A percentile compares a stretch with the other conserved stretches of the same genome.
These are phyloP conservation scores for Camelina laxa DNA, from an alignment of 345 rosid species.

Conservation along the genomic window DNA sequence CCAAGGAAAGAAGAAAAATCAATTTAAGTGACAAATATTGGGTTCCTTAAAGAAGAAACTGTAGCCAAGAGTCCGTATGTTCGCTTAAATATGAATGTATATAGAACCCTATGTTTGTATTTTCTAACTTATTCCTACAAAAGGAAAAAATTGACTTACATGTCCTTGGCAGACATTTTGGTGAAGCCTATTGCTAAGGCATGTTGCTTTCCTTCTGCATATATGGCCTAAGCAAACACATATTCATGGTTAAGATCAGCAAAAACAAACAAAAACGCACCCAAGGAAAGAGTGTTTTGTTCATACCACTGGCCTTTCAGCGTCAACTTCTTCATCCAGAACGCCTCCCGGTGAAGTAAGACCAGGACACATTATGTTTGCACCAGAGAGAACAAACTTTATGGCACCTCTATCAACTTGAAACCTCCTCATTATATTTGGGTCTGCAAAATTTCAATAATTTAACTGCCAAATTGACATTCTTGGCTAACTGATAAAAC, in stretches of 20 bases:
- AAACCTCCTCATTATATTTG: slow-evolving; percentile 88
- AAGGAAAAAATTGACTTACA: slow-evolving; percentile 58
- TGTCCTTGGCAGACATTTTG: slow-evolving; percentile 97
- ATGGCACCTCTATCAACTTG: slow-evolving; percentile 99
- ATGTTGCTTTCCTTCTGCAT: slow-evolving; percentile 99
- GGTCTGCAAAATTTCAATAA: slow-evolving; percentile 51
- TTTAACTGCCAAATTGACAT: slow-evolving; percentile 7
- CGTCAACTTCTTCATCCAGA: slow-evolving; percentile 86
- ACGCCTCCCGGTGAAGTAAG: slow-evolving; percentile 97
- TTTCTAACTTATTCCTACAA: background rate
- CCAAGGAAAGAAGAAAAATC: background rate
- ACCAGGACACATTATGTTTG: slow-evolving; percentile 99
- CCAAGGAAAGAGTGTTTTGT: background rate
- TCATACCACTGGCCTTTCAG: slow-evolving; percentile 95
- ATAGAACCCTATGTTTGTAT: background rate
- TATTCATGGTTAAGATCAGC: slow-evolving; percentile 3
- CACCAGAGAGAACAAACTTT: slow-evolving; percentile 94
- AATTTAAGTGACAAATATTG: background rate
- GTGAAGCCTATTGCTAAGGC: slow-evolving; percentile 99
- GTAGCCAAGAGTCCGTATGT: background rate
- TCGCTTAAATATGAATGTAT: background rate
- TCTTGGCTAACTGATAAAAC: slow-evolving; percentile 13
- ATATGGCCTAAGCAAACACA: slow-evolving; percentile 69
- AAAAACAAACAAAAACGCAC: slow-evolving; percentile 12
- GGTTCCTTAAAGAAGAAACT: background rate